phyloP scores from a whole-genome alignment of 495 filamentous ascomycete genomes.

The Trichoderma reesei region DNA sequence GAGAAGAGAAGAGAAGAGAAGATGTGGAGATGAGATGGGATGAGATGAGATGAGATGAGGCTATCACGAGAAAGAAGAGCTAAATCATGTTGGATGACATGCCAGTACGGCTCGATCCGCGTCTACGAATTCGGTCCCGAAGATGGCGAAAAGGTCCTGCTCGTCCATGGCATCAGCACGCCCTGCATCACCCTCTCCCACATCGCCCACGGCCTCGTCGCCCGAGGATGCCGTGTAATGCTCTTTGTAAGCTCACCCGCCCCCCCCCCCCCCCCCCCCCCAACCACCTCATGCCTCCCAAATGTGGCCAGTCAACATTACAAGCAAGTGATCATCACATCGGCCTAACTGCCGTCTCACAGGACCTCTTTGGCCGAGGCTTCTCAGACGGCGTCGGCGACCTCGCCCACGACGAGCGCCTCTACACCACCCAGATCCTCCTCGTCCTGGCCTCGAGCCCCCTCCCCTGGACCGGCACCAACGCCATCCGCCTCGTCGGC shows the following conservation, averaged over 20 bases:
- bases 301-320: too few species aligned
- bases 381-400: slow-evolving; percentile 61
- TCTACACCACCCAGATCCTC: slow-evolving; percentile 69
- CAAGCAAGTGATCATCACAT: too few species aligned
- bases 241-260: slow-evolving; percentile 42
- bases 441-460: slow-evolving; percentile 60
- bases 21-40: neutral
- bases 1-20: neutral
- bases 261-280: too few species aligned
- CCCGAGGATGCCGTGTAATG: slow-evolving; percentile 70
- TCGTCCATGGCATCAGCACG: slow-evolving; percentile 82
- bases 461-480: slow-evolving; percentile 54
- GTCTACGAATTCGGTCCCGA: slow-evolving; percentile 91
- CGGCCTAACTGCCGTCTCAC: too few species aligned
- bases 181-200: slow-evolving; percentile 63
- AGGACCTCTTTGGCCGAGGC: slow-evolving; percentile 67
- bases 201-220: slow-evolving; percentile 58
- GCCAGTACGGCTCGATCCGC: slow-evolving; percentile 65
- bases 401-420: slow-evolving; percentile 58
- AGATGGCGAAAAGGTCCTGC: slow-evolving; percentile 63
- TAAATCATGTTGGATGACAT: slow-evolving; percentile 25
- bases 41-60: neutral
- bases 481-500: slow-evolving; percentile 61
- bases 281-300: too few species aligned
- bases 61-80: slow-evolving; percentile 25